These are phyloP conservation scores for Calonectria pteridis DNA, from an alignment of 2,329 filamentous ascomycete species.

Conservation along the genomic window DNA sequence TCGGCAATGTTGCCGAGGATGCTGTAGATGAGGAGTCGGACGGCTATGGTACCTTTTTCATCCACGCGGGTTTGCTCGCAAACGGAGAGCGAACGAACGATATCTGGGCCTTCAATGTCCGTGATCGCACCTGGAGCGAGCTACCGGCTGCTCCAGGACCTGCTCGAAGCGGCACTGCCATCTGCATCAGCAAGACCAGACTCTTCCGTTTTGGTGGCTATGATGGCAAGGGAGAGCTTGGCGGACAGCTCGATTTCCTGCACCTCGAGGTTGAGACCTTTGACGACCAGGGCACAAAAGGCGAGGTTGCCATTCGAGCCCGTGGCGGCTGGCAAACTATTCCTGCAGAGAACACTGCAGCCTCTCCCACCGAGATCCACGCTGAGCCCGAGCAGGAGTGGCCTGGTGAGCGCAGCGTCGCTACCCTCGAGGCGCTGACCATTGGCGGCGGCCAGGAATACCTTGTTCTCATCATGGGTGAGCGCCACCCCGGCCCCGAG, in stretches of 20 bases:
- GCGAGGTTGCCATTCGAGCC: slow-evolving; percentile 64
- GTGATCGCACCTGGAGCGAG: slow-evolving; percentile 73
- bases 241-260: slow-evolving; percentile 77
- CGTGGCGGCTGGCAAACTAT: slow-evolving; percentile 68
- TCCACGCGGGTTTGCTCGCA: slow-evolving; percentile 81
- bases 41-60: slow-evolving; percentile 76
- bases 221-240: slow-evolving; percentile 77
- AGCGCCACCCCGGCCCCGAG: slow-evolving; percentile 61
- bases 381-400: slow-evolving; percentile 53
- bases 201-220: slow-evolving; percentile 87
- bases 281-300: slow-evolving; percentile 61
- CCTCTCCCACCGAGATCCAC: slow-evolving; percentile 52
- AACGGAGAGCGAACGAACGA: slow-evolving; percentile 73
- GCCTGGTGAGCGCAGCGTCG: slow-evolving; percentile 67
- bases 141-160: slow-evolving; percentile 76
- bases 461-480: slow-evolving; percentile 72
- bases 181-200: slow-evolving; percentile 72
- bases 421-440: slow-evolving; percentile 66
- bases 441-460: slow-evolving; percentile 73
- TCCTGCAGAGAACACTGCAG: slow-evolving; percentile 51
- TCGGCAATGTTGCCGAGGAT: slow-evolving; percentile 67
- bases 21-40: slow-evolving; percentile 72
- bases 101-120: slow-evolving; percentile 82
- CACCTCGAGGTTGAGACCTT: slow-evolving; percentile 69
- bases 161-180: slow-evolving; percentile 74